Evolutionary conservation across 1,284 basidiomycete species (phyloP), one percentile per base, ranked within the genome.

Genomic region (Fomitiporia mediterranea): DNA sequence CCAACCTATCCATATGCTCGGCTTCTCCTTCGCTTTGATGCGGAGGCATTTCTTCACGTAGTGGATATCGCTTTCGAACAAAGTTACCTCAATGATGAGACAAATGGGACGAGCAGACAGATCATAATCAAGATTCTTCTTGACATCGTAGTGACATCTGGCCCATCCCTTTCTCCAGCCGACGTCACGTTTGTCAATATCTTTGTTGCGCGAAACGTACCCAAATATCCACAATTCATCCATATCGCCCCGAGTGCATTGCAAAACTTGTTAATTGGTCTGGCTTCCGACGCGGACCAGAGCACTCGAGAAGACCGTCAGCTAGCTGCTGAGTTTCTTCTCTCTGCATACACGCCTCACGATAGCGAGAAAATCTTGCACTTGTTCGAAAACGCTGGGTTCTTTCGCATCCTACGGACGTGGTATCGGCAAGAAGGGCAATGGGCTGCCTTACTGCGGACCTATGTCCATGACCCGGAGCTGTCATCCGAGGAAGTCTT

Each of bases 31-130:
- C 82, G 79, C 4, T 96, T 97, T 65, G 95, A 99, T 68, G 82
- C 96, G 3, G 97, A 99, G 69, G 91, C 94, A 0, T 90, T 98
- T 68, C 81, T 99, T 9, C 94, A 99, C 67, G 86, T 90, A 0
- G 77, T 99, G 61, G 97, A 99, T 69, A 83, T 95, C 52, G 94
- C 92, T 0, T 96, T 98, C 62, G 97, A 99, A 69, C 94, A 98
- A 65, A 72, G 86, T 1, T 96, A 90, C 70, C 80, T 98, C 21
- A 94, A 95, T 65, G 90, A 92, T 55, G 80, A 87, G 49, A 73
- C 79, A 0, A 76, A 77, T 50, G 73, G 74, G 23, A 79, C 88
- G 54, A 91, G 80, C 62, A 86, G 97, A 34, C 86, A 95, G 56
- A 78, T 87, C 50, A 86, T 98, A 57, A 75, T 97, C 64, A 89